Percentiles rank a stretch among this genome's conserved stretches.
phyloP scores from a whole-genome alignment of 257 asterid genomes.

The Solanum raphanifolium region DNA sequence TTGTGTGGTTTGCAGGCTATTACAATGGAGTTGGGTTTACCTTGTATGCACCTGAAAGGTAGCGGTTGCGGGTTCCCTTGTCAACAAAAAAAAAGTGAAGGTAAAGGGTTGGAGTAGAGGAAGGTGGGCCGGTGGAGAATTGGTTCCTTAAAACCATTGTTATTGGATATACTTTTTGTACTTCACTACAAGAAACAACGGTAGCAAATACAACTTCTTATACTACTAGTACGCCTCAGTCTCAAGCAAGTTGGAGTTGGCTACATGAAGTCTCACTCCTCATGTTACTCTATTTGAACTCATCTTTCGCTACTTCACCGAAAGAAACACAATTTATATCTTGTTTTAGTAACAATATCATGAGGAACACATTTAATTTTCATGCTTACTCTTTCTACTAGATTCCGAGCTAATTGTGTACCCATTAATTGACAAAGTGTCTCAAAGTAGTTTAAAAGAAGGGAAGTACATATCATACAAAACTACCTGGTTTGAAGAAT shows the following conservation, averaged over 20 bases:
- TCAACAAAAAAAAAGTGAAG: not conserved
- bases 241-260: not conserved
- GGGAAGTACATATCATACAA: not conserved
- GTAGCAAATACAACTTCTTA: not conserved
- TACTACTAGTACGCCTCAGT: not conserved
- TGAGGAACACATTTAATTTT: not conserved
- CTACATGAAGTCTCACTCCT: not conserved
- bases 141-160: not conserved
- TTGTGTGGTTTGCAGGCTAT: not conserved
- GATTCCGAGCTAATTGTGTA: not conserved
- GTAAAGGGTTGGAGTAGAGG: not conserved
- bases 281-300: not conserved
- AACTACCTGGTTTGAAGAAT: slow-evolving; percentile 84
- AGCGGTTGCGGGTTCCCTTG: rapidly evolving
- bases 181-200: not conserved
- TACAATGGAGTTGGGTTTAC: not conserved
- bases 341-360: not conserved
- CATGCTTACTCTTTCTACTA: not conserved
- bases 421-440: not conserved
- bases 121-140: not conserved
- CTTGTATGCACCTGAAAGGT: not conserved
- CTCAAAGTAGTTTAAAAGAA: not conserved
- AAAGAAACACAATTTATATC: not conserved
- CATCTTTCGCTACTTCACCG: not conserved
- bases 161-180: not conserved